These are phyloP conservation scores for Mariannaea elegans DNA, from an alignment of 2,329 filamentous ascomycete species.

Conservation along the genomic window DNA sequence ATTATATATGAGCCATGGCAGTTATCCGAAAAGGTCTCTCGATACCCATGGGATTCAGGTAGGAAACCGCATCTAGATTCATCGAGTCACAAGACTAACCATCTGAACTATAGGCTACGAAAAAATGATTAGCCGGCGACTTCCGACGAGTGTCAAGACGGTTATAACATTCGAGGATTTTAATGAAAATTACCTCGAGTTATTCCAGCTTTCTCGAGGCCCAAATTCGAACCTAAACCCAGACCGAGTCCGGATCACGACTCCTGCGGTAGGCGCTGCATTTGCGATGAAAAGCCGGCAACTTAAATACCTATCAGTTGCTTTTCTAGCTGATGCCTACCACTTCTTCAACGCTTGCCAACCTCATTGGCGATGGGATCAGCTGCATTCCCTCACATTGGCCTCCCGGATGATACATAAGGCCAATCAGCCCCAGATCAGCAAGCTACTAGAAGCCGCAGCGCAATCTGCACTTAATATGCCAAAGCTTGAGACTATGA, in stretches of 20 bases:
- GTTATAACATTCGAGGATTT: conserved; percentile 28
- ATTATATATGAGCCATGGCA: conserved; percentile 26
- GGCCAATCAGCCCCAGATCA: neutral
- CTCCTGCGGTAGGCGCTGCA: conserved; percentile 4
- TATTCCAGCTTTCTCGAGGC: neutral
- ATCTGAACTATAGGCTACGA: conserved; percentile 5
- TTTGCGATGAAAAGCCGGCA: conserved; percentile 3
- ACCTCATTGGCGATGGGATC: conserved; percentile 11
- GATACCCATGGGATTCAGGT: neutral
- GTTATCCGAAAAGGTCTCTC: neutral
- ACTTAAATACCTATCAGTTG: conserved; percentile 9
- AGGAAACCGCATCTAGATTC: neutral
- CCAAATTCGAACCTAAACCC: neutral
- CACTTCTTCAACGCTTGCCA: neutral
- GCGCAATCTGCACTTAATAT: conserved; percentile 2
- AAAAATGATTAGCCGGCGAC: neutral
- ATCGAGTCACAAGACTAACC: neutral
- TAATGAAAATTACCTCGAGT: conserved; percentile 19
- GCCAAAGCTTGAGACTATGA: conserved; percentile 19
- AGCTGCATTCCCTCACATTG: conserved; percentile 8
- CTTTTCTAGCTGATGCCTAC: conserved; percentile 7
- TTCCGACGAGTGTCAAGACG: conserved; percentile 34
- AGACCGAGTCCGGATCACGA: conserved; percentile 8
- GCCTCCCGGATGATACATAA: conserved; percentile 1
- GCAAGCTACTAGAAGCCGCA: conserved; percentile 5